phyloP scores from a whole-genome alignment of 225 moss, liverwort and hornwort species.

The Lunularia cruciata region DNA sequence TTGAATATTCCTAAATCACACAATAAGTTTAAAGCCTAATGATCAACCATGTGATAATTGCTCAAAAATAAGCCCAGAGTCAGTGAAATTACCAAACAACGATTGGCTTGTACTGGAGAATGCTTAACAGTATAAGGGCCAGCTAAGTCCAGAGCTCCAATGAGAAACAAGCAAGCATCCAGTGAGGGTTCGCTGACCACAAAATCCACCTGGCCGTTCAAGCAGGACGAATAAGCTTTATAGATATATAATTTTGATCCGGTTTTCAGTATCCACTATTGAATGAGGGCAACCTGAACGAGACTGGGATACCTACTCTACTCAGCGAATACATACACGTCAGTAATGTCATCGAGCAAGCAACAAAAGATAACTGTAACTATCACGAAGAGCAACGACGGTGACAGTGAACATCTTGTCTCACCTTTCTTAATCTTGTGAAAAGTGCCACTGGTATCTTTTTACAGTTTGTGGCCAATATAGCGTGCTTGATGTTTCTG shows the following conservation, averaged over 20 bases:
- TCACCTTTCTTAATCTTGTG: slow-evolving; percentile 77
- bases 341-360: neutral
- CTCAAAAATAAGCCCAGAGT: too few species aligned
- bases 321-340: neutral
- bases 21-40: too few species aligned
- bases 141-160: slow-evolving; percentile 87
- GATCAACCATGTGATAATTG: too few species aligned
- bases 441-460: slow-evolving; percentile 76
- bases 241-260: slow-evolving; percentile 6
- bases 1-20: too few species aligned
- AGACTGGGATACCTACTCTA: neutral
- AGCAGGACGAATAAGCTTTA: neutral
- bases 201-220: slow-evolving; percentile 66
- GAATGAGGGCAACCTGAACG: neutral
- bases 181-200: slow-evolving; percentile 83
- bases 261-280: neutral
- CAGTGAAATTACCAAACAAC: slow-evolving; percentile 92
- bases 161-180: slow-evolving; percentile 88
- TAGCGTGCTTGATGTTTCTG: slow-evolving; percentile 48
- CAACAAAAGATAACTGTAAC: too few species aligned
- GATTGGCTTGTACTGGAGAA: slow-evolving; percentile 87
- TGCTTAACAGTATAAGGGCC: slow-evolving; percentile 84
- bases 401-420: neutral
- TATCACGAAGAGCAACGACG: neutral
- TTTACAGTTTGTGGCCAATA: slow-evolving; percentile 33